phyloP scores from a whole-genome alignment of 2,329 filamentous ascomycete species.

The Scedosporium dehoogii region DNA sequence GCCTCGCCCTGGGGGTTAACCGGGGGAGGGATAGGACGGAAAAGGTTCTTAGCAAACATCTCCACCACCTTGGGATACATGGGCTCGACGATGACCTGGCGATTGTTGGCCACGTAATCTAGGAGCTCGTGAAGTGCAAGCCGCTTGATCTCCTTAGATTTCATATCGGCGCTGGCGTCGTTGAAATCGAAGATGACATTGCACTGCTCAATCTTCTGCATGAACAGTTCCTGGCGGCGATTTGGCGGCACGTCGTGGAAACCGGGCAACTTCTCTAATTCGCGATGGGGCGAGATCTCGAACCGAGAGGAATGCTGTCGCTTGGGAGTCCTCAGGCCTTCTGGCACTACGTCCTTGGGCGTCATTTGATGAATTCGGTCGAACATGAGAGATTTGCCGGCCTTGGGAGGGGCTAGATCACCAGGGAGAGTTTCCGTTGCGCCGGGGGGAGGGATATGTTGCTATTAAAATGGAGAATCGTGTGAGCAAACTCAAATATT shows the following conservation, averaged over 20 bases:
- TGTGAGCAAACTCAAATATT: slow-evolving; percentile 1
- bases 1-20: slow-evolving; percentile 97
- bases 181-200: slow-evolving; percentile 99
- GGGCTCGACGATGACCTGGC: slow-evolving; percentile 94
- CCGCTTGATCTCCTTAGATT: slow-evolving; percentile 98
- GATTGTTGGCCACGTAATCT: slow-evolving; percentile 97
- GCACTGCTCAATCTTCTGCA: slow-evolving; percentile 99
- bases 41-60: slow-evolving; percentile 98
- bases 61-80: slow-evolving; percentile 99
- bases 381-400: slow-evolving; percentile 81
- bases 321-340: slow-evolving; percentile 90
- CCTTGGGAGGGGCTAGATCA: slow-evolving; percentile 88
- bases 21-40: slow-evolving; percentile 90
- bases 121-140: slow-evolving; percentile 90
- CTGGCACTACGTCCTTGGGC: slow-evolving; percentile 83
- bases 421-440: slow-evolving; percentile 96
- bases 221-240: slow-evolving; percentile 90
- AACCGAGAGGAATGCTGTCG: slow-evolving; percentile 96
- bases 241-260: slow-evolving; percentile 97
- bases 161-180: slow-evolving; percentile 96
- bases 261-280: slow-evolving; percentile 92
- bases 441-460: slow-evolving; percentile 89
- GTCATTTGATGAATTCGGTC: slow-evolving; percentile 85
- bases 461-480: slow-evolving; percentile 5
- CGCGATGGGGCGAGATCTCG: slow-evolving; percentile 92